These are phyloP conservation scores for Ramaria sp. DNA, from an alignment of 768 basidiomycete species.

Conservation along the genomic window DNA sequence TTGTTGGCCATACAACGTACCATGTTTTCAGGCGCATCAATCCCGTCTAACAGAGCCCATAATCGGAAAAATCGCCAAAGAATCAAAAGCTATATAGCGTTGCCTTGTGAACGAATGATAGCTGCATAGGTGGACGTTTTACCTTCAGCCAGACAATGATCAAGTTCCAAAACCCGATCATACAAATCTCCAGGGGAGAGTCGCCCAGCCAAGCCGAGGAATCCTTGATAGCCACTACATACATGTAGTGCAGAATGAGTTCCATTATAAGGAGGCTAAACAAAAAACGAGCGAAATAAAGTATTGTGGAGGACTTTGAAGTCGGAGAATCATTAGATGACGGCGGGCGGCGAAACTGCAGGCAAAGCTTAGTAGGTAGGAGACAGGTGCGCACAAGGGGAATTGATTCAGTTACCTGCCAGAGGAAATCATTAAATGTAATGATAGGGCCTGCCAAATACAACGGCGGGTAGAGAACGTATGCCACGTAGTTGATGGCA, in stretches of 20 bases:
- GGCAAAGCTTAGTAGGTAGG: not conserved
- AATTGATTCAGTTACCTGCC: slow-evolving; percentile 54
- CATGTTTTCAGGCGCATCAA: slow-evolving; percentile 98
- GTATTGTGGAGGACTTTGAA: slow-evolving; percentile 25
- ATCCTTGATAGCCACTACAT: slow-evolving; percentile 94
- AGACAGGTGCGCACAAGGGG: not conserved
- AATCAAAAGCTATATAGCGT: slow-evolving; percentile 61
- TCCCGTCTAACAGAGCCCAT: slow-evolving; percentile 80
- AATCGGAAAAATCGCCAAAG: slow-evolving; percentile 97
- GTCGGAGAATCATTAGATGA: slow-evolving; percentile 23
- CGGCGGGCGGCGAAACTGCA: slow-evolving; percentile 52
- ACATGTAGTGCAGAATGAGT: slow-evolving; percentile 85
- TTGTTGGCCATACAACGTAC: slow-evolving; percentile 97
- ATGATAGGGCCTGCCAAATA: slow-evolving; percentile 96
- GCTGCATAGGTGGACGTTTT: slow-evolving; percentile 10
- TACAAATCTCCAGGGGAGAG: slow-evolving; percentile 68
- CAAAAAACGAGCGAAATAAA: slow-evolving; percentile 63
- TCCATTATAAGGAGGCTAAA: slow-evolving; percentile 78
- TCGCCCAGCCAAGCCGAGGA: slow-evolving; percentile 70
- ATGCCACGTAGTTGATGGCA: slow-evolving; percentile 66
- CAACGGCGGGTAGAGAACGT: slow-evolving; percentile 84
- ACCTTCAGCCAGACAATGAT: slow-evolving; percentile 97
- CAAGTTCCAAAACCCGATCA: slow-evolving; percentile 97
- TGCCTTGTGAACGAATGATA: not conserved
- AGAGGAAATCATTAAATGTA: slow-evolving; percentile 90